phyloP scores from a whole-genome alignment of 768 basidiomycete species.

The Cyclocybe aegerita region DNA sequence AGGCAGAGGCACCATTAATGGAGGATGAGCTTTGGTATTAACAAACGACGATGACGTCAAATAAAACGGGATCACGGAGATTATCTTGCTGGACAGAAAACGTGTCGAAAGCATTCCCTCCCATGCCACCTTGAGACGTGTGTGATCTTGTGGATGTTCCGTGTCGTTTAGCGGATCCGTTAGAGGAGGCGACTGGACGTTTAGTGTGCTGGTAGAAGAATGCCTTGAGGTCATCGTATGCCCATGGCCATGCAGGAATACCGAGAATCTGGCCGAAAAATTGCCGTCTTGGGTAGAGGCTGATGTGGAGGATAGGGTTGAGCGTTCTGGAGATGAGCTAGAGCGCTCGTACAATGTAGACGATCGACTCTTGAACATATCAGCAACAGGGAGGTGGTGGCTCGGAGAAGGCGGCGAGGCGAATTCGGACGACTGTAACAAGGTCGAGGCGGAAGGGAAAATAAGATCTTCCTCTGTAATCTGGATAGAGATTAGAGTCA shows the following conservation, averaged over 20 bases:
- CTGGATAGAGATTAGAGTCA: constrained; percentile 29
- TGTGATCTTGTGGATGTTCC: constrained; percentile 59
- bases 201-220: constrained; percentile 2
- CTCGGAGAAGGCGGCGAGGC: constrained; percentile 15
- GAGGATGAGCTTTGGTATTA: constrained; percentile 48
- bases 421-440: constrained; percentile 14
- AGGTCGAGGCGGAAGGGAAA: constrained; percentile 52
- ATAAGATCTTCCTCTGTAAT: constrained; percentile 74
- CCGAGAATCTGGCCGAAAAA: not conserved
- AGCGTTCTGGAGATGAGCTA: constrained; percentile 2
- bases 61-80: constrained; percentile 67
- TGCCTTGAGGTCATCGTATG: not conserved
- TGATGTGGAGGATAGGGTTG: not conserved
- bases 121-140: constrained; percentile 62
- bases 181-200: constrained; percentile 1
- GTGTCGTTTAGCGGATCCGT: constrained; percentile 6
- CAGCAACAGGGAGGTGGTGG: constrained; percentile 9
- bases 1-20: constrained; percentile 54
- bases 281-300: not conserved
- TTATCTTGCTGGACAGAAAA: constrained; percentile 53
- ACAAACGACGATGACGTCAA: constrained; percentile 53
- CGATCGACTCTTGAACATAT: constrained; percentile 11
- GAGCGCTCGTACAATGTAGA: constrained; percentile 3
- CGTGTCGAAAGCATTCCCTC: constrained; percentile 61
- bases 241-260: not conserved